A percentile compares a stretch with the other conserved stretches of the same genome.
Conservation (phyloP, 2,329 filamentous ascomycete genomes). For the Microcera coccophila region DNA sequence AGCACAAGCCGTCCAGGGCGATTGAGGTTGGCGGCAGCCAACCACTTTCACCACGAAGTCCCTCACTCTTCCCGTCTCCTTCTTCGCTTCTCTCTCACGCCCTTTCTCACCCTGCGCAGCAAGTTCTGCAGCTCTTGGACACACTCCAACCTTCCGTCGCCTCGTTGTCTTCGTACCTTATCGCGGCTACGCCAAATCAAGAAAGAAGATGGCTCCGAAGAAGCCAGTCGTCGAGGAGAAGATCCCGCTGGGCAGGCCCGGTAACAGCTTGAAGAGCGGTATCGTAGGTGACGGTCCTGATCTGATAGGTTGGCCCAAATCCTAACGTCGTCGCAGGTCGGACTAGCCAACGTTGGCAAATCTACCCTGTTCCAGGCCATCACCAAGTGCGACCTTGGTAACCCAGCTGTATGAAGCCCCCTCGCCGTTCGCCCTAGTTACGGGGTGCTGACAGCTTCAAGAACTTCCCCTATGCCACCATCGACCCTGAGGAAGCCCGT, state of each 20-base stretch:
- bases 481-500: constrained; percentile 96
- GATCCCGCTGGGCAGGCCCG: constrained; percentile 89
- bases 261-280: constrained; percentile 98
- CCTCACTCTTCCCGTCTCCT: constrained; percentile 37
- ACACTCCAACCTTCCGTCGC: constrained; percentile 50
- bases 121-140: constrained; percentile 59
- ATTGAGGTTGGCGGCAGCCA: constrained; percentile 43
- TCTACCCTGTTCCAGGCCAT: constrained; percentile 99
- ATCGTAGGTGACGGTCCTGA: constrained; percentile 63
- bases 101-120: constrained; percentile 56
- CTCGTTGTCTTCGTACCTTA: constrained; percentile 47
- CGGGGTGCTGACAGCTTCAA: constrained; percentile 44
- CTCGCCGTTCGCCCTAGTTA: constrained; percentile 32
- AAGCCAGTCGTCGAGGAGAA: constrained; percentile 90
- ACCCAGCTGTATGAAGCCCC: constrained; percentile 73
- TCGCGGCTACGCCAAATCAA: constrained; percentile 59
- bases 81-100: constrained; percentile 51
- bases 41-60: constrained; percentile 42
- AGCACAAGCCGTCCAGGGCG: constrained; percentile 27
- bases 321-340: constrained; percentile 61
- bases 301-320: constrained; percentile 4
- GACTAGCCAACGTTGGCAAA: constrained; percentile 98
- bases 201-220: constrained; percentile 89
- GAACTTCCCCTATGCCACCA: constrained; percentile 99
- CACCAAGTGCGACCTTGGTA: constrained; percentile 94